Percentiles rank a stretch among this genome's conserved stretches.
Evolutionary conservation across 495 filamentous ascomycete species (phyloP).

Genomic region (Poronia punctata): DNA sequence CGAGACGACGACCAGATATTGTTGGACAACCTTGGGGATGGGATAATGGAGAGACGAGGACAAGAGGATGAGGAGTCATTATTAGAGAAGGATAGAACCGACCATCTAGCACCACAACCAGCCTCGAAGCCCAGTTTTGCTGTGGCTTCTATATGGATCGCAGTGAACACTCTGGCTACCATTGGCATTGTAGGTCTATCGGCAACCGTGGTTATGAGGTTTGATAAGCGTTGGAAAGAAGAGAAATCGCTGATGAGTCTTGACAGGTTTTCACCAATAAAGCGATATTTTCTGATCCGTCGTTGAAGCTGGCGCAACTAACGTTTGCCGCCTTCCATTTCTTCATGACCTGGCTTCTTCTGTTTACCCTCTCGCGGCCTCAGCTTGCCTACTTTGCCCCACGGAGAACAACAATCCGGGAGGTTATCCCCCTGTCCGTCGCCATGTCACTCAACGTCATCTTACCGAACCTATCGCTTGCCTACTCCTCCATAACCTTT

Average conservation of each 20-base stretch:
- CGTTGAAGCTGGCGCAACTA: conserved; percentile 58
- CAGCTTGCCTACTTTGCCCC: conserved; percentile 53
- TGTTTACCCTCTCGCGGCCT: conserved; percentile 59
- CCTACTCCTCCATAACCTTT: conserved; percentile 65
- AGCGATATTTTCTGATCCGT: conserved; percentile 61
- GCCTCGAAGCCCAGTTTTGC: conserved; percentile 18
- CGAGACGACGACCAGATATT: conserved; percentile 18
- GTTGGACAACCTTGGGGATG: conserved; percentile 18
- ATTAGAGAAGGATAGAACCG: conserved; percentile 17
- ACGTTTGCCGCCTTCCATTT: conserved; percentile 71
- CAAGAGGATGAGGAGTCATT: conserved; percentile 33
- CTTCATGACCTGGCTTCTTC: conserved; percentile 58
- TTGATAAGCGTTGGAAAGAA: too few relatives aligned
- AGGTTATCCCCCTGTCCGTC: conserved; percentile 57
- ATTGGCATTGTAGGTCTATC: conserved; percentile 49
- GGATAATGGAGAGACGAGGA: conserved; percentile 20
- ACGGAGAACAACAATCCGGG: conserved; percentile 44
- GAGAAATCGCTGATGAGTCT: too few relatives aligned
- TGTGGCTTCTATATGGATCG: conserved; percentile 46
- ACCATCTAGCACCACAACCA: conserved; percentile 12
- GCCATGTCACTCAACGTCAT: conserved; percentile 69
- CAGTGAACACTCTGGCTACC: conserved; percentile 53
- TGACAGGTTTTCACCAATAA: conserved; percentile 73
- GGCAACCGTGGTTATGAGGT: not conserved
- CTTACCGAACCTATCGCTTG: conserved; percentile 65